These are phyloP conservation scores for Crithidia sp. DNA, from an alignment of 208 protist genomes.

Conservation along the genomic window DNA sequence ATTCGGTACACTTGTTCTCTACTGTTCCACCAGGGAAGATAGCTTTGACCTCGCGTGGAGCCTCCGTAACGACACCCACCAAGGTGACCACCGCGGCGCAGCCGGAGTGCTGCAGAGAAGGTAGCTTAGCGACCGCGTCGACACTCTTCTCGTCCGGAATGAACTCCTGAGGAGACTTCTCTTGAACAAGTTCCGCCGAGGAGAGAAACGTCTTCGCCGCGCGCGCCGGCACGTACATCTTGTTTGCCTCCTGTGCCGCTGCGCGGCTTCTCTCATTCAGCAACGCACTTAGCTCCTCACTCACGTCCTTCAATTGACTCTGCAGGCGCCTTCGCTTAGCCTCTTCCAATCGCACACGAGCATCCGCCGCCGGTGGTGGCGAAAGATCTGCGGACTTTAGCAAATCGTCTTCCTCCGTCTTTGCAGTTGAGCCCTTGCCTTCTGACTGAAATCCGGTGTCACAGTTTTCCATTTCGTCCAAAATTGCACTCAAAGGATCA, in stretches of 20 bases:
- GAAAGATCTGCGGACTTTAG: background rate
- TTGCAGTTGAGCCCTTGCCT: background rate
- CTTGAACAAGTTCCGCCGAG: conserved; percentile 68
- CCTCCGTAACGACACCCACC: conserved; percentile 45
- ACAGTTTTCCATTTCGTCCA: conserved; percentile 36
- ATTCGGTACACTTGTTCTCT: conserved; percentile 42
- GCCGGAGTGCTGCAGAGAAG: conserved; percentile 44
- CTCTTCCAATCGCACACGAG: conserved; percentile 24
- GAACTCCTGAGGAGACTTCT: conserved; percentile 82
- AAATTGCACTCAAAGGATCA: conserved; percentile 25
- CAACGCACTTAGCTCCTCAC: conserved; percentile 44
- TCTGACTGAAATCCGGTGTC: conserved; percentile 22
- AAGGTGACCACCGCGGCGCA: conserved; percentile 69
- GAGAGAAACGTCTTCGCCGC: conserved; percentile 63
- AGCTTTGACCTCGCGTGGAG: conserved; percentile 5
- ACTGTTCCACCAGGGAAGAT: conserved; percentile 20
- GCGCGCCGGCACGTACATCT: conserved; percentile 46
- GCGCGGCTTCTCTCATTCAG: conserved; percentile 31
- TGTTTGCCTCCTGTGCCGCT: conserved; percentile 20
- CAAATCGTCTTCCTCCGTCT: background rate
- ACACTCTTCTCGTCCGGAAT: conserved; percentile 42
- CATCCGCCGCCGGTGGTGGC: background rate
- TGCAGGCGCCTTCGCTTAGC: conserved; percentile 29
- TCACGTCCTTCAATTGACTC: conserved; percentile 42
- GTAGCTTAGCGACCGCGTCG: conserved; percentile 41